phyloP scores from a whole-genome alignment of 2,329 filamentous ascomycete species.

The Neurospora sp. region DNA sequence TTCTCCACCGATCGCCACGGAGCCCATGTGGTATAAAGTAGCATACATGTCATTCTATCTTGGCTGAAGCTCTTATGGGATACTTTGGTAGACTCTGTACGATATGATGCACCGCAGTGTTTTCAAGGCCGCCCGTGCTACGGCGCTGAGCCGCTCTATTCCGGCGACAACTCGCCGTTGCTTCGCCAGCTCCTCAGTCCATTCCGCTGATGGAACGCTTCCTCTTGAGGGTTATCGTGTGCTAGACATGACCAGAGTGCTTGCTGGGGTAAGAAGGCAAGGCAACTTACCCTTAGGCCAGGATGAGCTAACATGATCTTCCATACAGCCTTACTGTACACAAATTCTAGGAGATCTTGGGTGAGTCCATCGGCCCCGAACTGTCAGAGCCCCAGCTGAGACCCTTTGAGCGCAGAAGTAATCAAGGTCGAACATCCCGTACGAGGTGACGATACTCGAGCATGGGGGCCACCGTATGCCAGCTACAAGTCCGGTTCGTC shows the following conservation, averaged over 20 bases:
- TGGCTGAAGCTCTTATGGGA: too few relatives aligned
- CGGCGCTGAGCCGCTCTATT: background rate
- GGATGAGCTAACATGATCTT: background rate
- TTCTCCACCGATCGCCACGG: background rate
- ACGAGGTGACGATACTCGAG: slow-evolving; percentile 84
- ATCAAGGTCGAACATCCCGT: slow-evolving; percentile 96
- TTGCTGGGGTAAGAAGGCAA: slow-evolving; percentile 67
- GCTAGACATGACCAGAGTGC: slow-evolving; percentile 90
- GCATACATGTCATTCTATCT: background rate
- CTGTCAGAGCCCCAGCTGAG: slow-evolving; percentile 18
- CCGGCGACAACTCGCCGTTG: background rate
- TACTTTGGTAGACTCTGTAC: background rate
- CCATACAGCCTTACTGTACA: slow-evolving; percentile 77
- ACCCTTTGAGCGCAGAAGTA: slow-evolving; percentile 65
- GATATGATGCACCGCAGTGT: background rate
- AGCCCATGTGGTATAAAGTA: background rate
- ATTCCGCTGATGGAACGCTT: slow-evolving; percentile 23
- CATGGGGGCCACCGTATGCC: slow-evolving; percentile 94
- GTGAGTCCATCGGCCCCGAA: slow-evolving; percentile 41
- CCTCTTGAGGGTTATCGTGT: slow-evolving; percentile 82
- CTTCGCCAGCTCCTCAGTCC: slow-evolving; percentile 8
- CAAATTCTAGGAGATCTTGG: slow-evolving; percentile 94
- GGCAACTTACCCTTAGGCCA: background rate
- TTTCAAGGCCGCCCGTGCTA: background rate
- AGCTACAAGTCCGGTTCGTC: slow-evolving; percentile 54